A percentile compares a stretch with the other conserved stretches of the same genome.
These are phyloP conservation scores for Asterophora lycoperdoides DNA, from an alignment of 768 basidiomycete species.

Conservation along the genomic window DNA sequence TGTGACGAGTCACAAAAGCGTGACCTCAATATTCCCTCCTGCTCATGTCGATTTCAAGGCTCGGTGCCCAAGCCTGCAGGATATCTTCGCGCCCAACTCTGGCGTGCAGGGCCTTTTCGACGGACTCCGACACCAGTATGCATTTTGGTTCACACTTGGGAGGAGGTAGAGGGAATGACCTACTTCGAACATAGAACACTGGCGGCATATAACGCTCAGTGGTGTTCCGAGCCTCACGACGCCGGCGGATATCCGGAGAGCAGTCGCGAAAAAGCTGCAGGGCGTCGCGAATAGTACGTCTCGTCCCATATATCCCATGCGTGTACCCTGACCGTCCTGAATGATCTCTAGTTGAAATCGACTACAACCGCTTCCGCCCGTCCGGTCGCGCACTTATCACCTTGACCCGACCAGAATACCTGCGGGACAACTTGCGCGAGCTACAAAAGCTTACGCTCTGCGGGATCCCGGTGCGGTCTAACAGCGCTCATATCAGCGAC, in stretches of 20 bases:
- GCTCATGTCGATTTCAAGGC: slow-evolving; percentile 8
- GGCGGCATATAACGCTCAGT: slow-evolving; percentile 10
- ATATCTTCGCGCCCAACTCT: neutral
- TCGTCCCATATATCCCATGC: neutral
- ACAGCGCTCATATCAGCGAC: slow-evolving; percentile 20
- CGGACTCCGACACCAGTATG: neutral
- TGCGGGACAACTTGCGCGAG: slow-evolving; percentile 35
- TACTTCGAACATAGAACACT: neutral
- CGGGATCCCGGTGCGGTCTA: slow-evolving; percentile 38
- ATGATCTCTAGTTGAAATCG: slow-evolving; percentile 43
- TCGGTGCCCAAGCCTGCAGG: slow-evolving; percentile 1
- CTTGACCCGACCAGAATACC: slow-evolving; percentile 42
- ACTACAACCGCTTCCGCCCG: slow-evolving; percentile 58
- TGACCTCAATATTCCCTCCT: slow-evolving; percentile 10
- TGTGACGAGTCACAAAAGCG: slow-evolving; percentile 12
- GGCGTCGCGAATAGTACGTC: slow-evolving; percentile 31
- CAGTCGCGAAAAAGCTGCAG: slow-evolving; percentile 4
- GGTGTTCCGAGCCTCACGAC: slow-evolving; percentile 9
- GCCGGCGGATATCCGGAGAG: slow-evolving; percentile 11
- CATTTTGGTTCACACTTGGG: neutral
- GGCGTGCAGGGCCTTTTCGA: neutral
- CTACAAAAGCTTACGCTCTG: slow-evolving; percentile 44
- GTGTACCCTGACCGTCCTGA: neutral
- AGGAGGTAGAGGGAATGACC: neutral
- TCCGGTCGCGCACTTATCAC: slow-evolving; percentile 57